Evolutionary conservation across 331 rosid genomes (phyloP).

Genomic region (Acacia pycnantha): DNA sequence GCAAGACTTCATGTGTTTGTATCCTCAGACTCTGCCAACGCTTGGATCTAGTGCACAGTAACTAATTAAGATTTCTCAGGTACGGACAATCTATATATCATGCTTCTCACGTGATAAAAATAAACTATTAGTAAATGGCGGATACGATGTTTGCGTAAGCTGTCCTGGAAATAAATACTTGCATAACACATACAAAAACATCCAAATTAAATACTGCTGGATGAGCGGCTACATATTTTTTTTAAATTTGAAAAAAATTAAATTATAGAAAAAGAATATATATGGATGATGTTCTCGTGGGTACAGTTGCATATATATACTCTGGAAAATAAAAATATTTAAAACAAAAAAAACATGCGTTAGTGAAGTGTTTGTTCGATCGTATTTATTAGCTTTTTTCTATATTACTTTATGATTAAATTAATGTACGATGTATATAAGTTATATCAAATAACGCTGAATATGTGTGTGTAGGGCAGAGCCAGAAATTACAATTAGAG

Average conservation of each 20-base stretch:
- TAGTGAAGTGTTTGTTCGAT: no score
- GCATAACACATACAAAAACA: neutral
- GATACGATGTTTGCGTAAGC: neutral
- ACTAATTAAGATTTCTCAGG: slow-evolving; percentile 20
- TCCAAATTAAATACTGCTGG: neutral
- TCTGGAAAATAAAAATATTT: neutral
- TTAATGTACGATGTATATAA: no score
- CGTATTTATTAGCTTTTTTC: no score
- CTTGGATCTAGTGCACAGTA: slow-evolving; percentile 37
- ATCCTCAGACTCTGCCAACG: slow-evolving; percentile 42
- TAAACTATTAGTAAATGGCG: neutral
- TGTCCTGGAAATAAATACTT: neutral
- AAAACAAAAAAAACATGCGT: neutral
- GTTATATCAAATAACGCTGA: no score
- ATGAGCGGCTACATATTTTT: neutral
- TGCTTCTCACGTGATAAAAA: neutral
- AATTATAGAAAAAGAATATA: neutral
- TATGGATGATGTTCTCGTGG: neutral
- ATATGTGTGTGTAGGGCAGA: no score
- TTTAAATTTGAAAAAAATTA: neutral
- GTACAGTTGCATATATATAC: neutral
- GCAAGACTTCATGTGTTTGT: slow-evolving; percentile 21
- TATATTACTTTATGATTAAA: no score
- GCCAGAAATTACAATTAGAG: no score
- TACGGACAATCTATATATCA: slow-evolving; percentile 12